These are phyloP conservation scores for Giardia muris DNA, from an alignment of 208 protist genomes.

Conservation along the genomic window DNA sequence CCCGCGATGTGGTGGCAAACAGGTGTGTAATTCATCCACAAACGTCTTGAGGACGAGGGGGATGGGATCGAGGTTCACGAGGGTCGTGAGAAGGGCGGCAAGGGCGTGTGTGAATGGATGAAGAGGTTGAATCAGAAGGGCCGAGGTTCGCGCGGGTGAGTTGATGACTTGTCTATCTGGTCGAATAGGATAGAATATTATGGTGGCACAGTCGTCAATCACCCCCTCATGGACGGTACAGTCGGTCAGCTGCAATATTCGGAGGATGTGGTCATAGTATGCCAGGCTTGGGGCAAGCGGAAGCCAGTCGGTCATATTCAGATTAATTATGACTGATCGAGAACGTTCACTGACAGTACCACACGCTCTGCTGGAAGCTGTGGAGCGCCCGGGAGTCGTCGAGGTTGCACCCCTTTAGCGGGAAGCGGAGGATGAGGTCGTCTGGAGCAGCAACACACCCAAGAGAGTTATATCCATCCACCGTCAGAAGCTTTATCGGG, in stretches of 20 bases:
- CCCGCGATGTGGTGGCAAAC: background rate
- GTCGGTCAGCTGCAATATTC: no score
- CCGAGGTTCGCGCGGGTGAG: background rate
- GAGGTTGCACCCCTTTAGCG: no score
- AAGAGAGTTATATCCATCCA: no score
- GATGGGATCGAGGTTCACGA: background rate
- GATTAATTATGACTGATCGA: no score
- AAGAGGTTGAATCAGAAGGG: background rate
- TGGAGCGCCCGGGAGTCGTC: no score
- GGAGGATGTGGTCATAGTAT: background rate
- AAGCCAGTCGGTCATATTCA: background rate
- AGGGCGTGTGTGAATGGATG: background rate
- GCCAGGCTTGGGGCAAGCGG: background rate
- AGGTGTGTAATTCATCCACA: background rate
- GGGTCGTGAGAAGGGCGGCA: background rate
- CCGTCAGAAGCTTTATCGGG: no score
- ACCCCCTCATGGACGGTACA: no score
- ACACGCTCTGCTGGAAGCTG: no score
- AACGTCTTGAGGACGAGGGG: background rate
- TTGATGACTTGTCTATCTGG: background rate
- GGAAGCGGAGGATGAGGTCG: no score
- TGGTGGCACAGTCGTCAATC: background rate
- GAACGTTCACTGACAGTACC: no score
- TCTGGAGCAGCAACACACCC: no score
- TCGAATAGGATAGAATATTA: background rate